A percentile compares a stretch with the other conserved stretches of the same genome.
Conservation (phyloP, 768 basidiomycete species). For the Tremella mesenterica region DNA sequence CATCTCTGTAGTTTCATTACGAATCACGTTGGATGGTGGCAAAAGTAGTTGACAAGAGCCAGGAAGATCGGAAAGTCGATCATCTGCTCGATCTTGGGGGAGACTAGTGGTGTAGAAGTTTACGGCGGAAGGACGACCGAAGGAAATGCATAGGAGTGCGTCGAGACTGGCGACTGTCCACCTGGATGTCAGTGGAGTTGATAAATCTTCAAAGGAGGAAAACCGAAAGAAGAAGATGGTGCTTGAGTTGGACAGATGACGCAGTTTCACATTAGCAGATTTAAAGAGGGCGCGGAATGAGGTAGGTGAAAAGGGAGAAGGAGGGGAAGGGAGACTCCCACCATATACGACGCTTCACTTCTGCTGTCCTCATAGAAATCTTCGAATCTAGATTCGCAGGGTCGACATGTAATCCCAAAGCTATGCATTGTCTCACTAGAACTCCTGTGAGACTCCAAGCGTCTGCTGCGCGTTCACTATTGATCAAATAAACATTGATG, state of each 20-base stretch:
- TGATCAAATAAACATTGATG: slow-evolving; percentile 37
- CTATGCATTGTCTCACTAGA: slow-evolving; percentile 38
- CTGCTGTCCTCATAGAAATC: slow-evolving; percentile 37
- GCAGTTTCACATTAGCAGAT: not conserved
- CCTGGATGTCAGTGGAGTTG: slow-evolving; percentile 11
- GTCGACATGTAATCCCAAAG: slow-evolving; percentile 43
- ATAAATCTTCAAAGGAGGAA: no score
- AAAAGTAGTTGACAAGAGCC: slow-evolving; percentile 20
- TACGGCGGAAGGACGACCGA: slow-evolving; percentile 39
- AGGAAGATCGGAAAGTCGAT: slow-evolving; percentile 27
- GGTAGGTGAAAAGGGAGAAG: no score
- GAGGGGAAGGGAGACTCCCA: slow-evolving; percentile 10
- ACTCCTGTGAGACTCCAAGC: slow-evolving; percentile 37
- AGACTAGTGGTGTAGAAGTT: slow-evolving; percentile 40
- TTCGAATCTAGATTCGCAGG: slow-evolving; percentile 32
- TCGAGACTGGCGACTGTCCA: slow-evolving; percentile 43
- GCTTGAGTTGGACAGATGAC: no score
- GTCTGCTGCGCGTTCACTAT: slow-evolving; percentile 38
- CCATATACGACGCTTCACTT: slow-evolving; percentile 39
- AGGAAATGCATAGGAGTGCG: slow-evolving; percentile 36
- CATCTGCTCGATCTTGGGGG: slow-evolving; percentile 40
- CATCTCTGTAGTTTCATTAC: slow-evolving; percentile 35
- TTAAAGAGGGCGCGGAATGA: not conserved
- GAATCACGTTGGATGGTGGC: slow-evolving; percentile 26
- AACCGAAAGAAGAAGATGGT: no score